Base-by-base conservation (phyloP, 768 basidiomycete species). In the Ephemerocybe angulata region DNA sequence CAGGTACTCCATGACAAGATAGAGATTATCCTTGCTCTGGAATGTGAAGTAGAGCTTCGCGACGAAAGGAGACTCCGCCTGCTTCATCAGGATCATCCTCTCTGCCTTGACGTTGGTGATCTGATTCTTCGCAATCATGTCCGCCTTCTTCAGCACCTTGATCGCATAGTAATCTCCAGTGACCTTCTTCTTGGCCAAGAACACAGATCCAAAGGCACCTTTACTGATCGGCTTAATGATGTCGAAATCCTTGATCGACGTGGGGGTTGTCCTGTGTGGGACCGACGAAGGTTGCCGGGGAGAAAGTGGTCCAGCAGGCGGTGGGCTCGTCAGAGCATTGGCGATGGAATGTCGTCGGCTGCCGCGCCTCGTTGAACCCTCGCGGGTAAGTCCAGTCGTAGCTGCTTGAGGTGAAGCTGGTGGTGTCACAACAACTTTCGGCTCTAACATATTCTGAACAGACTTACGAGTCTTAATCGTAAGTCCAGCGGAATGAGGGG, bases 81-180 rank as follows among this genome's bases (percentile, higher is more conserved):
- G 96, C 68, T 94, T 94, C 97, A 99, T 99, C 62, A 99, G 81
- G 64, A 99, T 99, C 87, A 97, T 98, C 54, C 97, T 83, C 75
- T 99, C 97, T 1, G 97, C 97, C 74, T 98, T 98, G 70, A 99
- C 97, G 67, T 98, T 99, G 47, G 97, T 98, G 69, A 99, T 96
- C 71, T 99, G 97, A 76, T 99, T 99, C 82, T 99, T 99, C 37
- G 97, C 92, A 69, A 99, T 98, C 97, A 99, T 99, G 72, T 99
- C 97, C n/a, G 94, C 93, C 76, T 99, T 99, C 77, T 96, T 98
- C 67, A 99, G 73, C n/a, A 98, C 95, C 72, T 99, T 99, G 83
- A 99, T 96, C 25, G 97, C 97, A 73, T 88, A 99, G 72, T 98
- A 98, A 71, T 98, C 97, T 50, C 97, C 97, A 2, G 97, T 99